phyloP scores from a whole-genome alignment of 2,329 filamentous ascomycete genomes.

The Cercospora zeae-maydis region DNA sequence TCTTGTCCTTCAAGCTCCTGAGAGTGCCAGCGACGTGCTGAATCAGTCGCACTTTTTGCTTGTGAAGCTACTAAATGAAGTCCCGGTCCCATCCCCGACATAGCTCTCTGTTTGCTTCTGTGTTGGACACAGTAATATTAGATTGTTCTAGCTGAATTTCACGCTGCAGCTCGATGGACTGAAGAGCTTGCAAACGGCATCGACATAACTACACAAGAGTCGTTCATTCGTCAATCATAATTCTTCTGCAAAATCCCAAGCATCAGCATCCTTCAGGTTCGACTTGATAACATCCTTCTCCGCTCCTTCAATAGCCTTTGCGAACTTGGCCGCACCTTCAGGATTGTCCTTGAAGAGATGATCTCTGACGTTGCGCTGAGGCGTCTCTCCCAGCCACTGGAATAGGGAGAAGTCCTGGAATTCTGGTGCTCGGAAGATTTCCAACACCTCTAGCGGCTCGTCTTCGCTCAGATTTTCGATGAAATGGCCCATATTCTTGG shows the following conservation, averaged over 20 bases:
- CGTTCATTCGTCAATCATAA: background rate
- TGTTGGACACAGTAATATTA: background rate
- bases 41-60: background rate
- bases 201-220: background rate
- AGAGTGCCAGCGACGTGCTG: background rate
- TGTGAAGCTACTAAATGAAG: background rate
- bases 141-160: too few species aligned
- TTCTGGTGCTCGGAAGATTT: constrained; percentile 63
- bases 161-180: background rate
- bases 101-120: background rate
- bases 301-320: constrained; percentile 58
- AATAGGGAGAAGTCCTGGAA: constrained; percentile 72
- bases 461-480: constrained; percentile 75
- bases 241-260: constrained; percentile 4
- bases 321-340: constrained; percentile 60
- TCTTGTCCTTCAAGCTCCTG: background rate
- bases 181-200: background rate
- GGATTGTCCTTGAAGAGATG: constrained; percentile 62
- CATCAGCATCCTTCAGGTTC: constrained; percentile 10
- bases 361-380: constrained; percentile 54
- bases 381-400: constrained; percentile 72
- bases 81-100: background rate
- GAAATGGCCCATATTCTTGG: constrained; percentile 73
- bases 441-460: constrained; percentile 70
- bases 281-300: constrained; percentile 50